Conservation (phyloP, 2,329 filamentous ascomycete species). For the Phyllosticta capitalensis region DNA sequence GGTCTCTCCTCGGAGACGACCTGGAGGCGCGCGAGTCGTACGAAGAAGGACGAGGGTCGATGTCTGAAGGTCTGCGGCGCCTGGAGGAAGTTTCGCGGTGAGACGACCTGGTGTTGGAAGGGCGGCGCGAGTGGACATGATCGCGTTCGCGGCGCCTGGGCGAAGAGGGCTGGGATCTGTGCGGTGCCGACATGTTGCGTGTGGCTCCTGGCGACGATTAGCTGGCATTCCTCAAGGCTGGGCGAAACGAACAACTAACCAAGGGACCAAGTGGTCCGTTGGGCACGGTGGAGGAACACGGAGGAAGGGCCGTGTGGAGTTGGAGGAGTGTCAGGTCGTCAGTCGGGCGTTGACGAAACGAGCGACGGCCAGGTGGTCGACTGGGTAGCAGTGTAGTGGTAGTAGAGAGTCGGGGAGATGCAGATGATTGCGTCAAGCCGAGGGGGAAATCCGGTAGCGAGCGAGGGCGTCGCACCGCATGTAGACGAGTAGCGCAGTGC, state of each 20-base stretch:
- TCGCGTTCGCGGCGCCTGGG: slow-evolving; percentile 39
- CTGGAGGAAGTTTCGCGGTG: slow-evolving; percentile 62
- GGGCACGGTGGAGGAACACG: not conserved
- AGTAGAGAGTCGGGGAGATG: not conserved
- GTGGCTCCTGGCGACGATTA: slow-evolving; percentile 9
- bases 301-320: not conserved
- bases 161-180: slow-evolving; percentile 54
- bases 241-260: not conserved
- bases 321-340: not conserved
- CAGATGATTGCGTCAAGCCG: not conserved
- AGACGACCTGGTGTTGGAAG: slow-evolving; percentile 27
- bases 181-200: slow-evolving; percentile 39
- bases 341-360: not conserved
- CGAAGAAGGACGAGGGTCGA: slow-evolving; percentile 54
- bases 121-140: slow-evolving; percentile 1
- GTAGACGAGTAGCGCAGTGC: too few species aligned
- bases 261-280: not conserved
- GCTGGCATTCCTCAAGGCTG: slow-evolving; percentile 11
- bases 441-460: not conserved
- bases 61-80: slow-evolving; percentile 58
- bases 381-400: not conserved
- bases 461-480: not conserved
- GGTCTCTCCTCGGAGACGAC: slow-evolving; percentile 29
- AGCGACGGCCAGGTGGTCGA: not conserved
- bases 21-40: slow-evolving; percentile 16